Evolutionary conservation across 208 protist genomes (phyloP), one percentile per base, ranked within the genome.

Genomic region (Leishmania gerbilli): DNA sequence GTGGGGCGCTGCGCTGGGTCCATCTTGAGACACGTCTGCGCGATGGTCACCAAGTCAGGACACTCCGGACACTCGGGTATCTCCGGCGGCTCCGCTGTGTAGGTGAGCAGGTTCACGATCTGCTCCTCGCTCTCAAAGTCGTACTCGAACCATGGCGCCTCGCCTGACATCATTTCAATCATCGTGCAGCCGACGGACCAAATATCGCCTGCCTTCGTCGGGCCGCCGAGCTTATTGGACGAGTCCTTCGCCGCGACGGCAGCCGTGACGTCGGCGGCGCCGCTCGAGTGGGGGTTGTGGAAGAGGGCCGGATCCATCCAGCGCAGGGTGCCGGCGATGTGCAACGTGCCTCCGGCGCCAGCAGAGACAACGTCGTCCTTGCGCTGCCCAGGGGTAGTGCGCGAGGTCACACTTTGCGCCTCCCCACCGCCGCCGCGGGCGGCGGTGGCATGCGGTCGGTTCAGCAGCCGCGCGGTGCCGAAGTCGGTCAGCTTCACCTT

Each of bases 161-260:
- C 88, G 27, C 88, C 90, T 21, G 93, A 93, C 81, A 97, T 90
- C 94, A 98, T 98, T 82, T 98, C 96, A 62, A 98, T 93, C 81
- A 98, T 81, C 67, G 87, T 87, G 84, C 96, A 98, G 34, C 96
- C 96, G 0, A 98, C 91, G 40, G 93, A 97, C 95, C 96, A 98
- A 31, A 98, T 95, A 74, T 98, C 96, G 55, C 91, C 89, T 31
- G 92, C 92, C 83, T 91, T 95, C 34, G 90, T 96, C 3, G 95
- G 92, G 2, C 93, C 93, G 1, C 49, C 76, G 2, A 81, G 40
- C 71, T 72, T 83, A n/a, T 3, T 24, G 13, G 62, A 24, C 60
- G 42, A 42, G 40, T 68, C 53, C 27, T 31, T 69, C 49, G 47
- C 65, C n/a, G 49, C 49, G 8, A 0, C 45, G 24, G 51, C 51